Base-by-base conservation (phyloP, 108 stramenopile genomes). In the Mayamaea pseudoterrestris region DNA sequence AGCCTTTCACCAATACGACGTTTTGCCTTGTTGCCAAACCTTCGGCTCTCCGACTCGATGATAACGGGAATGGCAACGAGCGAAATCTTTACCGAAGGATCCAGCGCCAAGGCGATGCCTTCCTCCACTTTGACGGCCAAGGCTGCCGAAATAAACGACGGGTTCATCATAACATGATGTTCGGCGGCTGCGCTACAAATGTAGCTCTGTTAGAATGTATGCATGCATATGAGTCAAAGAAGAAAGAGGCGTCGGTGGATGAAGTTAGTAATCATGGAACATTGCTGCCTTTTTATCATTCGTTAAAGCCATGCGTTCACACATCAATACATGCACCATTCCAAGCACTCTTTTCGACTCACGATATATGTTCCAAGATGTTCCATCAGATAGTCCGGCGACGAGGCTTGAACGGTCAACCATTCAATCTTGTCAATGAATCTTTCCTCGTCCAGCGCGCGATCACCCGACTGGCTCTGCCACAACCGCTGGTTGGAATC, bases 61-160 rank as follows among this genome's bases (percentile, higher is more conserved):
- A 78, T 69, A 45, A 78, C 71, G 14, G 66, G 66, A 34, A 57
- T 78, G 27, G 76, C 71, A 29, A 78, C 57, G 25, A 41, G 60
- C 36, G 43, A 59, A 11, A 73, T 70, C 24, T 65, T 34, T 3
- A 73, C 41, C 2, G 57, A 52, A 8, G 71, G 74, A 47, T 80
- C 69, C 37, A 80, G 48, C 22, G 70, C 66, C 25, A 73, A 34
- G 4, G 67, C 79, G 30, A 80, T 70, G 14, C 74, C 79, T 44
- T 80, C 79, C 58, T 70, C 68, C 11, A 80, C 74, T 44, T 73
- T 73, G 22, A 75, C 57, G 1, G 79, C 66, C 44, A 79, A 41
- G 1, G 73, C 69, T 13, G 64, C 57, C 13, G 64, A 66, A 20
- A 79, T 64, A 54, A 79, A 79, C 39, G 63, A 57, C 42, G 57